Evolutionary conservation across 306 rosid genomes (phyloP).

Genomic region (Pterocarpus macrocarpus): DNA sequence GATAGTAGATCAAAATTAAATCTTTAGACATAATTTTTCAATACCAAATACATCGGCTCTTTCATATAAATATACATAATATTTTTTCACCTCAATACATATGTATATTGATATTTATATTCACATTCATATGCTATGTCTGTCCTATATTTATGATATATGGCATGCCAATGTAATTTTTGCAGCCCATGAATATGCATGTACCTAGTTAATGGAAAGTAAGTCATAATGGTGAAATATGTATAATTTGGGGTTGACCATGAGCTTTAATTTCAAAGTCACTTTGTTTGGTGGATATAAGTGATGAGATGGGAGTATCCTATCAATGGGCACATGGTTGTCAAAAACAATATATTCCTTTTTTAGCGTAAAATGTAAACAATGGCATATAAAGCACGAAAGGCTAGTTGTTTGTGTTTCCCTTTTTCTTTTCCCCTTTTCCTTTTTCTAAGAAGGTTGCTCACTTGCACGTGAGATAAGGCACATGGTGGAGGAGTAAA

Average conservation of each 20-base stretch:
- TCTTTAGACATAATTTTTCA: too few species aligned
- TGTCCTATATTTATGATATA: too few species aligned
- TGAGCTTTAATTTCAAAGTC: slow-evolving; percentile 33
- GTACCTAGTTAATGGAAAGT: slow-evolving; percentile 17
- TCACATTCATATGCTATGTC: too few species aligned
- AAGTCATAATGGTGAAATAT: slow-evolving; percentile 31
- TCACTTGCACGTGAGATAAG: slow-evolving; percentile 51
- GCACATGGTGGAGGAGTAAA: slow-evolving; percentile 1
- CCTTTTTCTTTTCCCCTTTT: background rate
- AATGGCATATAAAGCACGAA: slow-evolving; percentile 48
- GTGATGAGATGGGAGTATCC: slow-evolving; percentile 42
- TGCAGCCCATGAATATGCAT: background rate
- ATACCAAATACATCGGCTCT: too few species aligned
- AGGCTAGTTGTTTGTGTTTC: background rate
- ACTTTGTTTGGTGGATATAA: slow-evolving; percentile 25
- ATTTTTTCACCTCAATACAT: too few species aligned
- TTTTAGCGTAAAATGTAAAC: slow-evolving; percentile 54
- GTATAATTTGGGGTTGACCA: slow-evolving; percentile 26
- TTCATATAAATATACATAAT: too few species aligned
- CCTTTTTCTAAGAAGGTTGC: background rate
- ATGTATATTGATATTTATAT: too few species aligned
- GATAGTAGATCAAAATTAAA: too few species aligned
- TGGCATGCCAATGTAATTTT: too few species aligned
- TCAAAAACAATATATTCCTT: slow-evolving; percentile 52
- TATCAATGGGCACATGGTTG: slow-evolving; percentile 49